Evolutionary conservation across 2,329 filamentous ascomycete genomes (phyloP).

Genomic region (Leptographium radiaticola): DNA sequence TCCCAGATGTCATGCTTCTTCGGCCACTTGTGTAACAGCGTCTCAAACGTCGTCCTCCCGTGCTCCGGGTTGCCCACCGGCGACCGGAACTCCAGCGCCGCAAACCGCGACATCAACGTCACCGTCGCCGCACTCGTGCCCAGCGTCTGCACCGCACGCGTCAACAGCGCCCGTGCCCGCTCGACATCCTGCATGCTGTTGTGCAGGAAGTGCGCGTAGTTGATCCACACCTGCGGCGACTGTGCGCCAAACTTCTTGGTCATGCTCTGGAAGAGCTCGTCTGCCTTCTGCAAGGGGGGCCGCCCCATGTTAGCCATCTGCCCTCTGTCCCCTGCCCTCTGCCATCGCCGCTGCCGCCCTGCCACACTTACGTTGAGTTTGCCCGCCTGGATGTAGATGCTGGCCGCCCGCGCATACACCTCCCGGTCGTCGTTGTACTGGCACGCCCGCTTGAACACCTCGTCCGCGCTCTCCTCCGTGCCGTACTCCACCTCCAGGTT

Average conservation of each 20-base stretch:
- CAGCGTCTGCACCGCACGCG: slow-evolving; percentile 75
- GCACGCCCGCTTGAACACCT: slow-evolving; percentile 82
- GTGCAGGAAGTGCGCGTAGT: slow-evolving; percentile 90
- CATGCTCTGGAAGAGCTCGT: slow-evolving; percentile 74
- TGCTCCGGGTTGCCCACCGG: slow-evolving; percentile 73
- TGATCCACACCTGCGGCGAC: slow-evolving; percentile 72
- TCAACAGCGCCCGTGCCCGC: slow-evolving; percentile 64
- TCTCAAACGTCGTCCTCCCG: slow-evolving; percentile 89
- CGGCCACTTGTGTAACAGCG: slow-evolving; percentile 68
- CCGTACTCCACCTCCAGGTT: slow-evolving; percentile 91
- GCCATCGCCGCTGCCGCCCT: too few species aligned
- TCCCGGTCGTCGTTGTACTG: slow-evolving; percentile 88
- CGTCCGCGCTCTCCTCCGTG: slow-evolving; percentile 67
- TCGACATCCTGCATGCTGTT: slow-evolving; percentile 55
- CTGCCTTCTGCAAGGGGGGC: slow-evolving; percentile 53
- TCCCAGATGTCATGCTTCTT: slow-evolving; percentile 92
- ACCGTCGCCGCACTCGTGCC: slow-evolving; percentile 43
- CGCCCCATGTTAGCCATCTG: background rate
- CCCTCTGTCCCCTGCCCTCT: too few species aligned
- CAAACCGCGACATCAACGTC: slow-evolving; percentile 72
- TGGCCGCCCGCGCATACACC: slow-evolving; percentile 77
- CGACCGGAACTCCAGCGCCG: slow-evolving; percentile 80
- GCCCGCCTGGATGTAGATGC: slow-evolving; percentile 86
- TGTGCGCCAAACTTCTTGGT: slow-evolving; percentile 80
- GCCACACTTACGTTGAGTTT: slow-evolving; percentile 58